Conservation (phyloP, 2,329 filamentous ascomycete genomes). For the Colletotrichum karsti region DNA sequence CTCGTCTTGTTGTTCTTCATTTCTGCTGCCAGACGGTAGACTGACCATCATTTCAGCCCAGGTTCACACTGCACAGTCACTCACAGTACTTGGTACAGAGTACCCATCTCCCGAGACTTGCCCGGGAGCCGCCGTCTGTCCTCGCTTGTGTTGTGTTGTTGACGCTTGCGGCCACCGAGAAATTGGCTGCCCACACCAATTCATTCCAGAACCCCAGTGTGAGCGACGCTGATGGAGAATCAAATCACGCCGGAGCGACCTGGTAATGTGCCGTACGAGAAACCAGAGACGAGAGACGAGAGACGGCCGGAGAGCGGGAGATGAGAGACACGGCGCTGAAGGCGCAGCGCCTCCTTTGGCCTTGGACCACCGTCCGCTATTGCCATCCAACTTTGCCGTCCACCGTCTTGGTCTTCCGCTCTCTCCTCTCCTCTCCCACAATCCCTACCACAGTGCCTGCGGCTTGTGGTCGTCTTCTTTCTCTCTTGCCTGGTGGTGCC, state of each 20-base stretch:
- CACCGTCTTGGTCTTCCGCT: background rate
- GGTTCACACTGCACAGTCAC: too few species aligned
- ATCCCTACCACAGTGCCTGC: background rate
- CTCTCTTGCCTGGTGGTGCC: background rate
- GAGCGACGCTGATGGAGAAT: constrained; percentile 6
- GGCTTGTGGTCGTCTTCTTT: background rate
- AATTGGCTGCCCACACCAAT: constrained; percentile 25
- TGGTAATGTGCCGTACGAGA: constrained; percentile 10
- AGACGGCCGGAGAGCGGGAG: constrained; percentile 2
- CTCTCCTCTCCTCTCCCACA: background rate
- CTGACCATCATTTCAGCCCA: too few species aligned
- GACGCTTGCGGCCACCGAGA: constrained; percentile 23
- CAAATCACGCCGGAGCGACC: background rate
- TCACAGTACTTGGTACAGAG: too few species aligned
- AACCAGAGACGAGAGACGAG: too few species aligned
- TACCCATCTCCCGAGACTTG: background rate
- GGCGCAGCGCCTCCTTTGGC: constrained; percentile 8
- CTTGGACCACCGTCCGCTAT: constrained; percentile 1
- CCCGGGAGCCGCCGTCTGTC: background rate
- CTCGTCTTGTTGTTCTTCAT: background rate
- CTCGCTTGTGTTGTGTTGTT: background rate
- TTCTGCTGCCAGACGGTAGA: too few species aligned
- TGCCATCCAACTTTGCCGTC: too few species aligned
- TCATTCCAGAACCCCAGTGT: constrained; percentile 28
- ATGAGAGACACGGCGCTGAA: constrained; percentile 14